phyloP scores from a whole-genome alignment of 2,329 filamentous ascomycete species.

The Emmonsiellopsis sp. region DNA sequence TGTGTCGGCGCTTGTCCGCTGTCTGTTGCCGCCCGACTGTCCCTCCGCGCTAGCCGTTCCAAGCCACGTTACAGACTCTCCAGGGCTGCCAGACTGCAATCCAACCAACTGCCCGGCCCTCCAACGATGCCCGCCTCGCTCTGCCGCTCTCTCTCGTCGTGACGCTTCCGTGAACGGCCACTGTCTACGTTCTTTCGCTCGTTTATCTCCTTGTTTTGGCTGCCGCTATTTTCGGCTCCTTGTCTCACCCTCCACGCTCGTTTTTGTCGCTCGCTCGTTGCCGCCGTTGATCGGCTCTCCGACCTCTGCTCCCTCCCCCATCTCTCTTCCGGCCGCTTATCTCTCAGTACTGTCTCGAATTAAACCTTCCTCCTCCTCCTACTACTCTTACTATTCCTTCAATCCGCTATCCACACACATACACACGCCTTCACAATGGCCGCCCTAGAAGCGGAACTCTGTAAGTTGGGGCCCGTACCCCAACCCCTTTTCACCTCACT shows the following conservation, averaged over 20 bases:
- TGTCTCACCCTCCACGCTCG: conserved; percentile 4
- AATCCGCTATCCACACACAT: neutral
- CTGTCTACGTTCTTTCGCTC: neutral
- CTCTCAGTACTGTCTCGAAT: neutral
- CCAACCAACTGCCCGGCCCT: too few species aligned
- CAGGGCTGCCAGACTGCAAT: too few species aligned
- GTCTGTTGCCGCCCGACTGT: too few species aligned
- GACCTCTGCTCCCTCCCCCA: conserved; percentile 9
- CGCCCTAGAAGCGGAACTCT: neutral
- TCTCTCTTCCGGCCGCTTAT: conserved; percentile 8
- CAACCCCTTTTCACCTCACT: neutral
- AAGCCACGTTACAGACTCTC: too few species aligned
- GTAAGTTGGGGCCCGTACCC: neutral
- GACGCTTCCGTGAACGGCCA: too few species aligned
- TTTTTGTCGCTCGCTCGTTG: conserved; percentile 6
- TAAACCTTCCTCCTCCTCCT: neutral
- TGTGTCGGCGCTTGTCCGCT: too few species aligned
- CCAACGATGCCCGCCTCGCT: too few species aligned
- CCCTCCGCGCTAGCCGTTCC: too few species aligned
- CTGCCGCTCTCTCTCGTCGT: neutral
- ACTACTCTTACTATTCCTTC: neutral
- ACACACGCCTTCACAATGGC: neutral
- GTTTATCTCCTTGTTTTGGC: neutral
- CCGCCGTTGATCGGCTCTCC: conserved; percentile 7
- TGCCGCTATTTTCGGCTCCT: neutral